These are phyloP conservation scores for Chaetomiaceae sp. DNA, from an alignment of 2,329 filamentous ascomycete species.

Conservation along the genomic window DNA sequence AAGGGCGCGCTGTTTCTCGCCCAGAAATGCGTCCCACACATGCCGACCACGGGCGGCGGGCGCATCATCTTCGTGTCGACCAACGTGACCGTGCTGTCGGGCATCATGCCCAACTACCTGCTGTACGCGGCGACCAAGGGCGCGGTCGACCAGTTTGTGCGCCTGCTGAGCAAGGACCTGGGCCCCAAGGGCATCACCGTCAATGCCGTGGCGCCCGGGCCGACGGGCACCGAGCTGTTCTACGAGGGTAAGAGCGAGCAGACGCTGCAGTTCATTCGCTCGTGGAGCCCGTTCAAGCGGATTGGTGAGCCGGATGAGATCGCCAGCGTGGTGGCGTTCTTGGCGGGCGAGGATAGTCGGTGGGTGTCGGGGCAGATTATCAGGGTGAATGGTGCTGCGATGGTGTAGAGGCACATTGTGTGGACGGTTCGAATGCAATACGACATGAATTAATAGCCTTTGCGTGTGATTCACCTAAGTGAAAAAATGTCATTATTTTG, in stretches of 20 bases:
- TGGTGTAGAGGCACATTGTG: constrained; percentile 7
- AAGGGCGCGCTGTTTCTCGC: constrained; percentile 51
- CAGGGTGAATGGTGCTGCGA: constrained; percentile 36
- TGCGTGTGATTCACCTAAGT: no score
- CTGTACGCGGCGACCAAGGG: constrained; percentile 53
- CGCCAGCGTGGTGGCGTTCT: constrained; percentile 39
- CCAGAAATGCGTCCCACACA: constrained; percentile 46
- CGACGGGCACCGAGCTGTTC: constrained; percentile 52
- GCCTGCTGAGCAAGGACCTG: constrained; percentile 50
- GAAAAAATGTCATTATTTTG: no score
- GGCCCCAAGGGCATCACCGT: constrained; percentile 44
- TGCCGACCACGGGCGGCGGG: constrained; percentile 35
- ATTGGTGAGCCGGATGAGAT: constrained; percentile 46
- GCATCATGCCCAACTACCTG: constrained; percentile 39
- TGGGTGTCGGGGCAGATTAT: constrained; percentile 45
- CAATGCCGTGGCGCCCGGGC: constrained; percentile 37
- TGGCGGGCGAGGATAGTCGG: constrained; percentile 31
- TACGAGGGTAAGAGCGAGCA: constrained; percentile 43
- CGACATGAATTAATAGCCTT: background rate
- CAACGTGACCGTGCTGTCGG: constrained; percentile 30
- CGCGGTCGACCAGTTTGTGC: constrained; percentile 53
- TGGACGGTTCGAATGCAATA: background rate
- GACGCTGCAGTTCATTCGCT: constrained; percentile 36
- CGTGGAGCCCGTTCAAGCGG: constrained; percentile 37
- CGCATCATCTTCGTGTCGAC: constrained; percentile 50